These are phyloP conservation scores for Yamadazyma kanchanaburiensis DNA, from an alignment of 1,139 yeast species.

Conservation along the genomic window DNA sequence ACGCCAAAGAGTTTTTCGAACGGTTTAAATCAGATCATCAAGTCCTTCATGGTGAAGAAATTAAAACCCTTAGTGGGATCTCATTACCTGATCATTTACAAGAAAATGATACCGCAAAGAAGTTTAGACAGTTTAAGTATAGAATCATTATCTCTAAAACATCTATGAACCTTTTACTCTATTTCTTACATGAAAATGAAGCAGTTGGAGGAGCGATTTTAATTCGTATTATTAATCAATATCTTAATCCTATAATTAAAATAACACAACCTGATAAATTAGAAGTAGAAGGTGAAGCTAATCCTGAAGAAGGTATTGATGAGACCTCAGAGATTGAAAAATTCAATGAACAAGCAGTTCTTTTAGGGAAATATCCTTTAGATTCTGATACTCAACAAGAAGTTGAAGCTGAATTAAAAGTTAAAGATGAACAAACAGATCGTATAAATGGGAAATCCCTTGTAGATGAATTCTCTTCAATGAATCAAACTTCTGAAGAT, in stretches of 20 bases:
- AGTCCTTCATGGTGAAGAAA: constrained; percentile 75
- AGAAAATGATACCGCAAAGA: constrained; percentile 78
- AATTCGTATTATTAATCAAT: constrained; percentile 82
- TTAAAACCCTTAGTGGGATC: constrained; percentile 67
- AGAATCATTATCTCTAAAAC: constrained; percentile 77
- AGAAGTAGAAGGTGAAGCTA: constrained; percentile 44
- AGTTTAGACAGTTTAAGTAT: constrained; percentile 72
- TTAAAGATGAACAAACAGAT: constrained; percentile 59
- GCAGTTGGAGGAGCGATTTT: constrained; percentile 88
- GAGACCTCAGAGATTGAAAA: constrained; percentile 48
- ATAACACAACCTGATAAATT: constrained; percentile 45
- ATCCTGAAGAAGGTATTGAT: constrained; percentile 64
- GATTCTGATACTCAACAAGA: constrained; percentile 86
- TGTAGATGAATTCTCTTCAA: constrained; percentile 48
- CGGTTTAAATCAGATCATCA: constrained; percentile 71
- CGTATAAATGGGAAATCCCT: constrained; percentile 39
- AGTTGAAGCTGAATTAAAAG: constrained; percentile 76
- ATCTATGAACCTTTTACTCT: constrained; percentile 75
- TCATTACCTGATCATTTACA: constrained; percentile 76
- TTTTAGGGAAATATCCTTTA: constrained; percentile 77
- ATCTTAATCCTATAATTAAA: constrained; percentile 66
- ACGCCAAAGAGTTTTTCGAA: constrained; percentile 75
- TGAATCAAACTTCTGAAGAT: constrained; percentile 51
- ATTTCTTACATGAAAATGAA: constrained; percentile 89
- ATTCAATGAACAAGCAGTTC: constrained; percentile 70